These are phyloP conservation scores for Boechera retrofracta DNA, from an alignment of 345 rosid genomes.

Conservation along the genomic window DNA sequence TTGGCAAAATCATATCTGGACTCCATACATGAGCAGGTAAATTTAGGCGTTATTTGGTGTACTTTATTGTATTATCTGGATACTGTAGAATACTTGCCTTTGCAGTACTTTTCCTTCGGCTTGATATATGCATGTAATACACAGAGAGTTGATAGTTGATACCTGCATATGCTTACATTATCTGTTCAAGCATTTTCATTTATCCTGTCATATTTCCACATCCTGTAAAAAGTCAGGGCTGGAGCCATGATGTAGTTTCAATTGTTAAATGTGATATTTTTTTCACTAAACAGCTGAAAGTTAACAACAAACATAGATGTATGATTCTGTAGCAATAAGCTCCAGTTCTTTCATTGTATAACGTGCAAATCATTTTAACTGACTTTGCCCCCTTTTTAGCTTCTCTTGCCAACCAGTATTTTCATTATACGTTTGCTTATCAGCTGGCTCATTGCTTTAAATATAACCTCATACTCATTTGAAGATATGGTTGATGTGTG, in stretches of 20 bases:
- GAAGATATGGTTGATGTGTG: slow-evolving; percentile 26
- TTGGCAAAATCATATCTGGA: slow-evolving; percentile 93
- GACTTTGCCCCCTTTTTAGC: not conserved
- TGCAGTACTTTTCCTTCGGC: not conserved
- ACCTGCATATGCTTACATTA: slow-evolving; percentile 1
- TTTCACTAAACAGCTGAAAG: slow-evolving; percentile 14
- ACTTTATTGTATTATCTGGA: not conserved
- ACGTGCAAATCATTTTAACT: not conserved
- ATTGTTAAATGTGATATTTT: not conserved
- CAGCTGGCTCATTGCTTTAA: not conserved
- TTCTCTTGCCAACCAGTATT: slow-evolving; percentile 6
- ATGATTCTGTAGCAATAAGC: slow-evolving; percentile 16
- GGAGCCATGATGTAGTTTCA: slow-evolving; percentile 5
- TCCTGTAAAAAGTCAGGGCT: not conserved
- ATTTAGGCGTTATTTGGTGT: slow-evolving; percentile 7
- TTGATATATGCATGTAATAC: slow-evolving; percentile 7
- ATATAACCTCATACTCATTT: slow-evolving; percentile 6
- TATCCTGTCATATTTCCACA: not conserved
- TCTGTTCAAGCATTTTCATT: not conserved
- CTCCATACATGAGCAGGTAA: slow-evolving; percentile 92
- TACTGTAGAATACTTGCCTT: not conserved
- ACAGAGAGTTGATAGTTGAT: not conserved
- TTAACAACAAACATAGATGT: slow-evolving; percentile 6
- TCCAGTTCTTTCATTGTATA: slow-evolving; percentile 12
- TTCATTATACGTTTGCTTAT: slow-evolving; percentile 20